phyloP scores from a whole-genome alignment of 345 rosid species.

The Arabis hirsuta region DNA sequence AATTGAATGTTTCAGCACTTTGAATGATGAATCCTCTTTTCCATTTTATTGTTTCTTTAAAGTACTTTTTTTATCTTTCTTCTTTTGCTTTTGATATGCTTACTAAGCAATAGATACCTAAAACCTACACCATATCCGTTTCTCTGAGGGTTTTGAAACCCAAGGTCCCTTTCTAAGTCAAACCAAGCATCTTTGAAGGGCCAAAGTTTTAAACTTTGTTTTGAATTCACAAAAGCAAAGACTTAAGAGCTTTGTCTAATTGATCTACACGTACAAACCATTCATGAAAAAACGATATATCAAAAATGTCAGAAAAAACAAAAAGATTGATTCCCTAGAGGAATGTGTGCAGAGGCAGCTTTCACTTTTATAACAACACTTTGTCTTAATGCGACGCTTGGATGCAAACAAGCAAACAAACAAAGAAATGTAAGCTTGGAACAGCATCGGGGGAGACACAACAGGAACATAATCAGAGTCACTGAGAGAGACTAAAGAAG shows the following conservation, averaged over 20 bases:
- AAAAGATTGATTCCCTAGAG: constrained; percentile 30
- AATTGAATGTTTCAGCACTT: constrained; percentile 23
- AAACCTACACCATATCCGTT: constrained; percentile 31
- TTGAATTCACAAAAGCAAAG: constrained; percentile 38
- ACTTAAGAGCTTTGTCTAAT: constrained; percentile 29
- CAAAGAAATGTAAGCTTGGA: constrained; percentile 23
- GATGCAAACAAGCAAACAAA: constrained; percentile 25
- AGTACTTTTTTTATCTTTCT: not conserved
- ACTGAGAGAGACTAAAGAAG: constrained; percentile 34
- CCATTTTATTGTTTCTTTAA: constrained; percentile 33
- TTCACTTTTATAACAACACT: constrained; percentile 41
- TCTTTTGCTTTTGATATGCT: constrained; percentile 40
- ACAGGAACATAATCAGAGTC: constrained; percentile 40
- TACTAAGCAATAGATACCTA: constrained; percentile 19
- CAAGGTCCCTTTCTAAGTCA: constrained; percentile 37
- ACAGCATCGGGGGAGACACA: constrained; percentile 38
- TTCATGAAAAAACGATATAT: constrained; percentile 15
- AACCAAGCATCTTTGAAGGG: constrained; percentile 40
- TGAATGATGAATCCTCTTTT: constrained; percentile 37
- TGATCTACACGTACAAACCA: constrained; percentile 41
- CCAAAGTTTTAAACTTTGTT: constrained; percentile 34
- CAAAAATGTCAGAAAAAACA: not conserved
- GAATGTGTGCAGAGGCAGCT: constrained; percentile 40
- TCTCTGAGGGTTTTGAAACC: constrained; percentile 28
- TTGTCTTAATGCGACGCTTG: constrained; percentile 38